phyloP scores from a whole-genome alignment of 345 rosid species.

The Chamaenerion angustifolium region DNA sequence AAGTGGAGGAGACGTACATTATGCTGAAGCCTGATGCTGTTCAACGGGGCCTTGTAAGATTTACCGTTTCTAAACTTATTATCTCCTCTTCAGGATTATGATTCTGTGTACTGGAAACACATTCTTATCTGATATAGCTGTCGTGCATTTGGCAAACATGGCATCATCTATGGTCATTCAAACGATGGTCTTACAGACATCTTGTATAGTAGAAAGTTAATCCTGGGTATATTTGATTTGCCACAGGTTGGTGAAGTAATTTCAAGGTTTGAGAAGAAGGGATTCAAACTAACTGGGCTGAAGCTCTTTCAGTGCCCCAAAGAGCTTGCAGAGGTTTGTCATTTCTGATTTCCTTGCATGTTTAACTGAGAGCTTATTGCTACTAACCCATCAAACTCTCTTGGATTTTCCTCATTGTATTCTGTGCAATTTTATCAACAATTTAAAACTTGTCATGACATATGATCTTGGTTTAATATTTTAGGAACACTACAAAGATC shows the following conservation, averaged over 20 bases:
- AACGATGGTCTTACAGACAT: no score
- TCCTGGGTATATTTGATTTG: conserved; percentile 4
- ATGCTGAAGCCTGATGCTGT: conserved; percentile 96
- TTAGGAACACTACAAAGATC: conserved; percentile 95
- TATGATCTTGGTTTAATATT: not conserved
- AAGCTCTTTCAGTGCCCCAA: conserved; percentile 79
- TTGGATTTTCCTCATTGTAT: no score
- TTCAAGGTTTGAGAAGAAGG: conserved; percentile 91
- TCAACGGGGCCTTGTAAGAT: conserved; percentile 82
- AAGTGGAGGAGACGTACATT: conserved; percentile 76
- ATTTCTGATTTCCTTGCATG: not conserved
- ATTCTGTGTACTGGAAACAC: not conserved
- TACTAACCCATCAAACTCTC: no score
- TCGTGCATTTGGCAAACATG: no score
- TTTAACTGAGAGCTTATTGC: not conserved
- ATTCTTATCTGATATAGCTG: conserved; percentile 1
- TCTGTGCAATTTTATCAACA: not conserved
- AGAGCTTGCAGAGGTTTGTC: conserved; percentile 78
- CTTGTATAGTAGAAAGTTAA: no score
- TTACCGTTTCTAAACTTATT: not conserved
- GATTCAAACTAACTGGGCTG: conserved; percentile 67
- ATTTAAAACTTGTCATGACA: not conserved
- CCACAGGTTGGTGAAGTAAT: conserved; percentile 89
- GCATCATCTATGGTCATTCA: no score
- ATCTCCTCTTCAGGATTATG: not conserved